Percentiles rank a stretch among this genome's conserved stretches.
These are phyloP conservation scores for Acacia concinna DNA, from an alignment of 331 rosid species.

Conservation along the genomic window DNA sequence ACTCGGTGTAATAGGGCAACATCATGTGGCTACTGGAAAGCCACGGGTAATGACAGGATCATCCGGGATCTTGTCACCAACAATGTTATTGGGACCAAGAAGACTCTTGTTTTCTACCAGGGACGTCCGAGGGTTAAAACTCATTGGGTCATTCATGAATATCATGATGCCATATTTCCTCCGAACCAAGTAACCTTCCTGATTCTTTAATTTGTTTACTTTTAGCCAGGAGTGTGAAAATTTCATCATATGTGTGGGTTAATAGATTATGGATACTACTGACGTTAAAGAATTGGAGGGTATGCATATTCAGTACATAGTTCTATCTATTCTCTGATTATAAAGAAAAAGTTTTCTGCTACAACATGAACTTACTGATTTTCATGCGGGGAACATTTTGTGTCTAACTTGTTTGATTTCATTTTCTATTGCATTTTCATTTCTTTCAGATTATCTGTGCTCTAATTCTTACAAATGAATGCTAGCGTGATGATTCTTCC, in stretches of 20 bases:
- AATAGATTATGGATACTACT: no score
- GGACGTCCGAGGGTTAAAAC: conserved; percentile 43
- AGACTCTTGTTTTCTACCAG: conserved; percentile 48
- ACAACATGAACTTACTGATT: neutral
- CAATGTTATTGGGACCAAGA: conserved; percentile 47
- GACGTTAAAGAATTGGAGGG: no score
- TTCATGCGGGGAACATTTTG: neutral
- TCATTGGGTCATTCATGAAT: conserved; percentile 63
- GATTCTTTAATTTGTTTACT: no score
- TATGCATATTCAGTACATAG: no score
- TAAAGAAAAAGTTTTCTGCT: no score
- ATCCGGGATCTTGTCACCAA: conserved; percentile 15
- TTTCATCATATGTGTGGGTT: no score
- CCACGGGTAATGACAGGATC: conserved; percentile 42
- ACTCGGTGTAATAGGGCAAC: conserved; percentile 42
- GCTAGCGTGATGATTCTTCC: neutral
- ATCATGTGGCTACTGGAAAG: conserved; percentile 52
- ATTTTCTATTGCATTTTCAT: neutral
- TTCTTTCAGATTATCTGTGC: neutral
- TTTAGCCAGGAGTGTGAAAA: no score
- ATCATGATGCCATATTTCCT: conserved; percentile 21
- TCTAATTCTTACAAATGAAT: neutral
- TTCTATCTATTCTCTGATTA: no score
- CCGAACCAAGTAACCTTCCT: conserved; percentile 20
- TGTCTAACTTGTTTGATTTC: neutral